Conservation (phyloP, 2,329 filamentous ascomycete genomes). For the Dendrostoma leiphaemia region DNA sequence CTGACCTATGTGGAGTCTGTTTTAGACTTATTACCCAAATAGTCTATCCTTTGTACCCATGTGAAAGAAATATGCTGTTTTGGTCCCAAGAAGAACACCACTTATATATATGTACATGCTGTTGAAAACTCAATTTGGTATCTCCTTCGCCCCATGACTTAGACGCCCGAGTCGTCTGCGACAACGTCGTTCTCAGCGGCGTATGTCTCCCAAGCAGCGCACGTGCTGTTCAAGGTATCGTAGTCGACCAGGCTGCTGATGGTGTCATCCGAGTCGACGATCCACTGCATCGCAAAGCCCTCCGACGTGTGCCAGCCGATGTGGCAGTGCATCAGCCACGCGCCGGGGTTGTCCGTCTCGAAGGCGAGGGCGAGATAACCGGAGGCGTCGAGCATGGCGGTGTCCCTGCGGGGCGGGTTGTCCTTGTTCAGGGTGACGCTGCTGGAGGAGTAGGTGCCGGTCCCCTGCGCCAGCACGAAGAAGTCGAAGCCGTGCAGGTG, state of each 20-base stretch:
- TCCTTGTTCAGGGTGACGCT: conserved; percentile 30
- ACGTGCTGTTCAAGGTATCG: conserved; percentile 27
- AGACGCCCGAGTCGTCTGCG: conserved; percentile 35
- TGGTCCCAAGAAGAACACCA: too few species aligned
- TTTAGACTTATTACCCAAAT: too few species aligned
- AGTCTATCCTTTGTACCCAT: too few species aligned
- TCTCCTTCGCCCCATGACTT: background rate
- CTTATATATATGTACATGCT: too few species aligned
- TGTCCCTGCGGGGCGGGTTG: conserved; percentile 50
- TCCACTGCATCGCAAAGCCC: conserved; percentile 52
- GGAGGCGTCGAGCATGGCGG: conserved; percentile 38
- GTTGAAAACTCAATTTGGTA: background rate
- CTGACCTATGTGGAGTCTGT: too few species aligned
- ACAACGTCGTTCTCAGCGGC: conserved; percentile 19
- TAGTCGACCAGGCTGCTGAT: conserved; percentile 24
- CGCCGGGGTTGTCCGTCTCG: conserved; percentile 50
- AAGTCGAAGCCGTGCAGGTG: conserved; percentile 46
- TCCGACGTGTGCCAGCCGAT: conserved; percentile 50
- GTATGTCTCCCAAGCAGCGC: conserved; percentile 30
- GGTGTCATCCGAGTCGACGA: conserved; percentile 35
- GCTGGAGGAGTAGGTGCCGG: conserved; percentile 27
- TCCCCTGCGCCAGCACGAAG: conserved; percentile 32
- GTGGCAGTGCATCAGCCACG: conserved; percentile 44
- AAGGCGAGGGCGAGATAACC: conserved; percentile 51
- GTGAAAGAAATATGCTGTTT: too few species aligned